Evolutionary conservation across 306 rosid species (phyloP), one percentile per base, ranked within the genome.

Genomic region (Potentilla sterilis): DNA sequence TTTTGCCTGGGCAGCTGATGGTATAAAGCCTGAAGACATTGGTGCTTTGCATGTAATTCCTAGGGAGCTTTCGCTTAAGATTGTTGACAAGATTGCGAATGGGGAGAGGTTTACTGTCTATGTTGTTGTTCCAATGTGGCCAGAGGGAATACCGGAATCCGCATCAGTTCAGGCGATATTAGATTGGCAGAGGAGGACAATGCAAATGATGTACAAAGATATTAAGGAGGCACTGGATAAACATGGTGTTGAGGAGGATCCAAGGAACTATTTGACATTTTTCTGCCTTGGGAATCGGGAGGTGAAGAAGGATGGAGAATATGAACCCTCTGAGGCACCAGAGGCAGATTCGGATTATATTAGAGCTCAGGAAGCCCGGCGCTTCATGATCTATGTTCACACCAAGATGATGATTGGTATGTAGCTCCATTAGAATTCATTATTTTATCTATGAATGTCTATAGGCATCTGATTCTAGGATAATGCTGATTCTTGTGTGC

Each of bases 331-430:
- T 0, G 82, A 85, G 67, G 51, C 37, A 64, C 88, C 88, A 0
- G 86, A 82, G 12, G 67, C 73, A 42, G 82, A 77, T 80, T 62
- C 88, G 0, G 80, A 70, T 77, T 80, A 85, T 70, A 51, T 54
- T 7, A 85, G 74, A 71, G 88, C 88, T 44, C 88, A 85, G 68
- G 63, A 38, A 34, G 43, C 86, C 21, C 78, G 88, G 24, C 86
- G 88, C 62, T 85, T 85, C 76, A 85, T 85, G 88, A 85, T 82
- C 34, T 85, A 85, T 64, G 86, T 85, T 46, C 88, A 85, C 65
- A 40, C 86, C 80, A 85, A 85, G 80, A 85, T 85, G 88, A 85
- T 85, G 84, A 85, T 85, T 10, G 88, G 88, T 82, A 85, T 57
- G 74, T 69, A 6, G n/a, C n/a, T n/a, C 57, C 19, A 1, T 21